Percentiles rank a stretch among this genome's conserved stretches.
phyloP scores from a whole-genome alignment of 176 grass and related monocot genomes.

The Cymbopogon citratus region DNA sequence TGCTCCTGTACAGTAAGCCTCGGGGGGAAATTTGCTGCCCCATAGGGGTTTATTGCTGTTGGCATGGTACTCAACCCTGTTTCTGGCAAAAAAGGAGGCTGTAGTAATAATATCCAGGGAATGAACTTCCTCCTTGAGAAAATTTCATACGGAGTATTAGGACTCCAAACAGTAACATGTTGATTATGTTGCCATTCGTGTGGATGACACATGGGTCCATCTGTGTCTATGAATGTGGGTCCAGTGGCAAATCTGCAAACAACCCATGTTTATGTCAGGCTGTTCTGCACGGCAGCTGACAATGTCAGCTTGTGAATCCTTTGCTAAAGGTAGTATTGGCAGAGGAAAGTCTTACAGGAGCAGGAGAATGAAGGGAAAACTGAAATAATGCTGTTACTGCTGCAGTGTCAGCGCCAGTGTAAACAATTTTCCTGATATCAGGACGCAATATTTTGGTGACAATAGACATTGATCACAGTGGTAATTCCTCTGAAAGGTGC shows the following conservation, averaged over 20 bases:
- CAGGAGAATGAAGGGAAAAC: not conserved
- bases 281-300: not conserved
- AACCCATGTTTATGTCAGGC: not conserved
- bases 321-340: no score
- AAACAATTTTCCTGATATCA: not conserved
- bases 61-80: not conserved
- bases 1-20: no score
- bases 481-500: not conserved
- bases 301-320: not conserved
- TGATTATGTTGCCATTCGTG: no score
- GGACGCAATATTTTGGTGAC: not conserved
- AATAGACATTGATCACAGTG: not conserved
- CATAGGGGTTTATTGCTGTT: not conserved
- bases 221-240: no score
- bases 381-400: not conserved
- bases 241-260: no score
- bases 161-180: no score
- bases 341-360: not conserved
- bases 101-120: not conserved
- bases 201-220: no score
- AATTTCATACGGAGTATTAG: no score
- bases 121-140: not conserved
- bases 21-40: not conserved
- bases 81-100: not conserved
- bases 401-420: not conserved